These are phyloP conservation scores for Gnomoniopsis sp. DNA, from an alignment of 2,329 filamentous ascomycete genomes.

Conservation along the genomic window DNA sequence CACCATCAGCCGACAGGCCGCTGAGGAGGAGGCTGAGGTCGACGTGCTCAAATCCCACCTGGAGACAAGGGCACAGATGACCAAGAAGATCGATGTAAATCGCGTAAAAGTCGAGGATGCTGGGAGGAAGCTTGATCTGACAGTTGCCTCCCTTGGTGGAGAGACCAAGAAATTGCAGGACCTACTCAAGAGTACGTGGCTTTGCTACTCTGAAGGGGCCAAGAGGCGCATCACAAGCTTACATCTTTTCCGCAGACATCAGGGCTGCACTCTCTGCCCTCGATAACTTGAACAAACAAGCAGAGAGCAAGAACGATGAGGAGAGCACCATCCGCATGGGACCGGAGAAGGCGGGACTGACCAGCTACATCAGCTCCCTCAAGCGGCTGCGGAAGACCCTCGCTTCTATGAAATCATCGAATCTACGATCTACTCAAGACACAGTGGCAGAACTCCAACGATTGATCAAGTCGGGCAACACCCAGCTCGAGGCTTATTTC, in stretches of 20 bases:
- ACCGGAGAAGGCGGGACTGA: constrained; percentile 77
- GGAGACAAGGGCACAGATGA: constrained; percentile 88
- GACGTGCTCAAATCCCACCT: constrained; percentile 70
- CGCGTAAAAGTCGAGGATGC: constrained; percentile 80
- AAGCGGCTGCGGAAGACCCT: constrained; percentile 87
- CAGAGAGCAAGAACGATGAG: constrained; percentile 87
- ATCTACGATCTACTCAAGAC: constrained; percentile 86
- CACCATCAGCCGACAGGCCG: constrained; percentile 43
- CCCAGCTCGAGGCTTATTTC: constrained; percentile 81
- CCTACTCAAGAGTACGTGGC: constrained; percentile 69
- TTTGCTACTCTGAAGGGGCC: background rate
- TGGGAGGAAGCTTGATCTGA: constrained; percentile 86
- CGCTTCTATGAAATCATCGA: constrained; percentile 80
- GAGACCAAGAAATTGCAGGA: constrained; percentile 88
- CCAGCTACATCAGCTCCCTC: constrained; percentile 83
- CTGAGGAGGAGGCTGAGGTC: constrained; percentile 68
- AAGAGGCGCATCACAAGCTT: background rate
- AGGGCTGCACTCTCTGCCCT: constrained; percentile 84
- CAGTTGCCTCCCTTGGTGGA: constrained; percentile 86
- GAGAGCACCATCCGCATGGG: constrained; percentile 86
- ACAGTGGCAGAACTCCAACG: constrained; percentile 76
- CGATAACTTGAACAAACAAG: constrained; percentile 82
- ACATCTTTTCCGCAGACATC: constrained; percentile 57
- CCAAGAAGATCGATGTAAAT: constrained; percentile 92
- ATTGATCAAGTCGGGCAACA: constrained; percentile 74